Percentiles rank a stretch among this genome's conserved stretches.
Conservation (phyloP, 768 basidiomycete genomes). For the Leccinum ochraceum region DNA sequence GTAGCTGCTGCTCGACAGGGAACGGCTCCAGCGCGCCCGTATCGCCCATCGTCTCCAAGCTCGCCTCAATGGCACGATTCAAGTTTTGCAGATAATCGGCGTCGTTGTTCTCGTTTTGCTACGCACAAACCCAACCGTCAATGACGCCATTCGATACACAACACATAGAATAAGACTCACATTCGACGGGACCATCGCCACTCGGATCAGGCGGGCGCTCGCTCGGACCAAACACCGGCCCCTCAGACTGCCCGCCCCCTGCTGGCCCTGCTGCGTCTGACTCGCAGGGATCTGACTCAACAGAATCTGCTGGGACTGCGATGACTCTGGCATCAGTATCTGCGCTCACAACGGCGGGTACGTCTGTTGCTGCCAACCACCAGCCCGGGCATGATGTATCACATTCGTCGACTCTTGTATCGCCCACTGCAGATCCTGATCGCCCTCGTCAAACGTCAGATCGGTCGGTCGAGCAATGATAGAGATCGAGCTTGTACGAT, state of each 20-base stretch:
- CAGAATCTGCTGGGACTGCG: neutral
- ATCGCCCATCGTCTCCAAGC: too few species aligned
- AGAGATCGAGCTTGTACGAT: slow-evolving; percentile 65
- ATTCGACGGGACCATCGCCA: slow-evolving; percentile 68
- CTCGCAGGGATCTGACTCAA: neutral
- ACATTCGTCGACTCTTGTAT: slow-evolving; percentile 54
- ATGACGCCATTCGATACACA: too few species aligned
- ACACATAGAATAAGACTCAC: slow-evolving; percentile 20
- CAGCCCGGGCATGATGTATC: slow-evolving; percentile 9
- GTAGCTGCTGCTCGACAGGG: too few species aligned
- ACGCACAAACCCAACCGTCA: too few species aligned
- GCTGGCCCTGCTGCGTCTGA: neutral
- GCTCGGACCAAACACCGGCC: slow-evolving; percentile 55
- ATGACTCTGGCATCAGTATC: neutral
- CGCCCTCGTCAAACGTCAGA: slow-evolving; percentile 59
- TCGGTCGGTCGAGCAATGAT: slow-evolving; percentile 37
- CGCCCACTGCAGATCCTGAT: slow-evolving; percentile 50
- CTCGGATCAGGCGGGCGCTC: slow-evolving; percentile 61
- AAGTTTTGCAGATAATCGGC: too few species aligned
- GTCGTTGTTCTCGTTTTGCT: too few species aligned
- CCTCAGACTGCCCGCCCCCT: slow-evolving; percentile 29
- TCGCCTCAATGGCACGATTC: too few species aligned
- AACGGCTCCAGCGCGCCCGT: too few species aligned
- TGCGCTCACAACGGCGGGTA: slow-evolving; percentile 16
- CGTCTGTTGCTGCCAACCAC: slow-evolving; percentile 28